Base-by-base conservation (phyloP, 1,284 basidiomycete species). In the Fomitopsis betulina region DNA sequence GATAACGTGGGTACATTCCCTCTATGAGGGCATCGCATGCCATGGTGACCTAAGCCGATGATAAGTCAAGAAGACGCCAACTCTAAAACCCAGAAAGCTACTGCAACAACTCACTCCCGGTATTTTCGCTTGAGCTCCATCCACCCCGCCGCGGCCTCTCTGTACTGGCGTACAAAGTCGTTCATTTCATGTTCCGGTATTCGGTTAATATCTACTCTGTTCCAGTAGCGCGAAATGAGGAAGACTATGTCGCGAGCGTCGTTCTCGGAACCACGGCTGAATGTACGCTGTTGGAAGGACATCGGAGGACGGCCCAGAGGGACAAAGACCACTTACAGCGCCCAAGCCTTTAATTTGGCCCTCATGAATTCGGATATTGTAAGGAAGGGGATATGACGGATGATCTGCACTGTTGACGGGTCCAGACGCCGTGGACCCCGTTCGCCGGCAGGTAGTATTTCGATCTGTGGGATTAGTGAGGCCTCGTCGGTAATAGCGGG, bases 171-270 rank as follows among this genome's bases (percentile, higher is more conserved):
- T 30, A 86, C 84, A 65, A 92, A 90, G 30, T 80, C 77, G 58
- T 82, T 83, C 89, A 92, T 92, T 68, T 92, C 89, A 59, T 84
- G 80, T 70, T 92, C 89, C 27, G 86, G 84, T 61, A 91, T 86
- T 63, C 89, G 86, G 67, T 91, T 91, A 65, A 91, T 84, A 70
- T 91, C 89, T 59, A 91, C 81, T 54, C 80, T 78, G 67, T 86
- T 86, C 89, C 89, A 91, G 67, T 86, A 89, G 56, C 81, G 82
- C 59, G 80, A 77, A 63, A 91, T 73, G 50, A 82, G 77, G 66
- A 83, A 91, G 50, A 77, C 70, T 65, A 91, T 88, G 63, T 91
- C 89, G 62, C 83, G 82, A 19, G 88, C 89, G 67, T 91, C 89
- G 59, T 78, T 75, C 55, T 88, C 86, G 19, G 76, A 76, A 39